Evolutionary conservation across 2,329 filamentous ascomycete genomes (phyloP).

Genomic region (Chaetomiaceae sp.): DNA sequence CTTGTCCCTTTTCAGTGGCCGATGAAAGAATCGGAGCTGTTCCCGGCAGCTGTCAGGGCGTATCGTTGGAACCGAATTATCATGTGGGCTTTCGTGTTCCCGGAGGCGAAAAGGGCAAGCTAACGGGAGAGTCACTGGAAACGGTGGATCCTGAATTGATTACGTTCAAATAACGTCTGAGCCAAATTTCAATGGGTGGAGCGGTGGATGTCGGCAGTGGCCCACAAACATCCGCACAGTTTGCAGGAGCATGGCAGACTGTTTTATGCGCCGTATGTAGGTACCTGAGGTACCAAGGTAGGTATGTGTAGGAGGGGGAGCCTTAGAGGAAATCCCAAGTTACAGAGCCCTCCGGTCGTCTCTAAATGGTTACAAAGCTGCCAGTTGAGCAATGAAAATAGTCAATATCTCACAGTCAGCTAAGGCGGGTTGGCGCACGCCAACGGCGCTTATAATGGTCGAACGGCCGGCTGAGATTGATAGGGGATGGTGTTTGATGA

Average conservation of each 20-base stretch:
- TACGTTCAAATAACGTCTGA: slow-evolving; percentile 18
- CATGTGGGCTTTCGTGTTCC: slow-evolving; percentile 8
- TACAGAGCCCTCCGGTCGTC: no score
- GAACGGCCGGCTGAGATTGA: not conserved
- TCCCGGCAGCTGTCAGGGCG: not conserved
- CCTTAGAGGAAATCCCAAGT: no score
- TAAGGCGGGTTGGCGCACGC: no score
- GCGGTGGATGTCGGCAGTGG: slow-evolving; percentile 19
- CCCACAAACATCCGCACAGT: slow-evolving; percentile 6
- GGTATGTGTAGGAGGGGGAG: no score
- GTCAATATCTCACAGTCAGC: no score
- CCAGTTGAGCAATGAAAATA: no score
- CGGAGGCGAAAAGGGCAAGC: slow-evolving; percentile 2
- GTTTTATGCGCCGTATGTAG: not conserved
- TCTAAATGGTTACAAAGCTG: no score
- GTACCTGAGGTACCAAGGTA: not conserved
- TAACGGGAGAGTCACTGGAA: slow-evolving; percentile 6
- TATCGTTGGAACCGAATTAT: slow-evolving; percentile 10
- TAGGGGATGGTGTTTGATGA: slow-evolving; percentile 13
- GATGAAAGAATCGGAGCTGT: no score
- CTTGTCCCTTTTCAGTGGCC: no score
- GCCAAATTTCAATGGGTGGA: slow-evolving; percentile 26
- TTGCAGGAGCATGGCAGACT: slow-evolving; percentile 2
- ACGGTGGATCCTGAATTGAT: slow-evolving; percentile 21
- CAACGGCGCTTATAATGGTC: not conserved